Conservation (phyloP, 2,329 filamentous ascomycete genomes). For the Cercospora sp. region DNA sequence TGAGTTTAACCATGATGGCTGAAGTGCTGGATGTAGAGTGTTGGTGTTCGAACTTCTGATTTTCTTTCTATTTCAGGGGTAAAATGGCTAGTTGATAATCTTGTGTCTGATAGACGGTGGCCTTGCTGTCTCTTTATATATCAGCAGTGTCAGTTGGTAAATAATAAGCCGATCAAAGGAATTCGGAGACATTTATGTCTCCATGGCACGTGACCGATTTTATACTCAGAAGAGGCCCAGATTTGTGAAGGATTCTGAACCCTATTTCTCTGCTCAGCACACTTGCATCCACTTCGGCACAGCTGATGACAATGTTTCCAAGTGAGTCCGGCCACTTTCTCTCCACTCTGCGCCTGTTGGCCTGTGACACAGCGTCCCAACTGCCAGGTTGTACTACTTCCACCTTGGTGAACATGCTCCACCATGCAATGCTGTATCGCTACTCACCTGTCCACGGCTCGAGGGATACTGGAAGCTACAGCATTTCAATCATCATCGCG, state of each 20-base stretch:
- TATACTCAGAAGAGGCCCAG: not conserved
- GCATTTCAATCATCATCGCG: not conserved
- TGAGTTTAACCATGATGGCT: not conserved
- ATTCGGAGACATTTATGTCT: conserved; percentile 4
- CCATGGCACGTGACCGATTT: not conserved
- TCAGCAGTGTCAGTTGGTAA: not conserved
- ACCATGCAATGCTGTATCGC: not conserved
- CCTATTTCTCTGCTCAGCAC: not conserved
- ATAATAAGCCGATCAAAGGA: not conserved
- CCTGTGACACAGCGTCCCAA: not conserved
- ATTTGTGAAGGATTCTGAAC: not conserved
- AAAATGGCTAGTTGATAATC: not conserved
- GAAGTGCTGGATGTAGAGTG: not conserved
- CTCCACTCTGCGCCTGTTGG: not conserved
- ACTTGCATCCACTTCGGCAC: not conserved
- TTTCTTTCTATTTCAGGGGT: not conserved
- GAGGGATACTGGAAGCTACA: not conserved
- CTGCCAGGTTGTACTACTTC: not conserved
- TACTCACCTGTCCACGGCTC: not conserved
- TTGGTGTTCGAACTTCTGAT: not conserved
- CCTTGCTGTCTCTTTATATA: not conserved
- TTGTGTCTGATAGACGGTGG: not conserved
- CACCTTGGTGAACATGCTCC: not conserved
- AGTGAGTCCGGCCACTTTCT: not conserved
- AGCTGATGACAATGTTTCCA: not conserved